These are phyloP conservation scores for Fusarium fracticaudum DNA, from an alignment of 2,329 filamentous ascomycete genomes.

Conservation along the genomic window DNA sequence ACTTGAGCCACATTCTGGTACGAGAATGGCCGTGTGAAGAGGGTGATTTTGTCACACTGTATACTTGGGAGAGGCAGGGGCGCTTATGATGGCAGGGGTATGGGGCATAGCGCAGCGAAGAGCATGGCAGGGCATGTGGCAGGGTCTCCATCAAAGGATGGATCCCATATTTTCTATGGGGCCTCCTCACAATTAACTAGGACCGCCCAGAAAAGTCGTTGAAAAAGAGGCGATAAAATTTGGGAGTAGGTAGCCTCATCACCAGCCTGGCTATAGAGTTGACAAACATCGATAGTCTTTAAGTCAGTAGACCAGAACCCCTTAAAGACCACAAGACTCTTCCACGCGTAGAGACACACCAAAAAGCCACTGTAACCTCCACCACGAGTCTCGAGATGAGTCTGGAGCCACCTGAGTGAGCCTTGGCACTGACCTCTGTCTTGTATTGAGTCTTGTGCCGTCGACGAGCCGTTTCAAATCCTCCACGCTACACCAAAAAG, in stretches of 20 bases:
- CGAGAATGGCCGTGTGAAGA: slow-evolving; percentile 26
- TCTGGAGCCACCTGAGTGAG: slow-evolving; percentile 24
- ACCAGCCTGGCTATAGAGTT: slow-evolving; percentile 6
- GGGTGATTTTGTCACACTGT: slow-evolving; percentile 11
- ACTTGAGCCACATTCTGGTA: slow-evolving; percentile 39
- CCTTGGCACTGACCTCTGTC: slow-evolving; percentile 24
- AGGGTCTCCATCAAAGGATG: slow-evolving; percentile 18
- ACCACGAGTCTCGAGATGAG: slow-evolving; percentile 13
- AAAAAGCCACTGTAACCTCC: slow-evolving; percentile 4
- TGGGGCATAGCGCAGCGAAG: slow-evolving; percentile 8
- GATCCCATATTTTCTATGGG: slow-evolving; percentile 4
- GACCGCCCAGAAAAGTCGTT: slow-evolving; percentile 17
- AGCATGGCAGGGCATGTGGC: slow-evolving; percentile 17
- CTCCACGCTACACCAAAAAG: slow-evolving; percentile 6
- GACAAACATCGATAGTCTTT: background rate
- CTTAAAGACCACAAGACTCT: background rate
- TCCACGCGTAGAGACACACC: too few relatives aligned
- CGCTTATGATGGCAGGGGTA: slow-evolving; percentile 28
- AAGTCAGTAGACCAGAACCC: background rate
- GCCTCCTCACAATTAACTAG: background rate
- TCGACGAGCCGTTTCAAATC: slow-evolving; percentile 28
- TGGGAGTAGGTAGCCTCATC: background rate
- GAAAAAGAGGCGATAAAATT: slow-evolving; percentile 28
- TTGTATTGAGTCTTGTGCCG: slow-evolving; percentile 7
- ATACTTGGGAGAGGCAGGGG: slow-evolving; percentile 28